Evolutionary conservation across 208 protist genomes (phyloP), one percentile per base, ranked within the genome.

Genomic region (Herpetomonas tarakana): DNA sequence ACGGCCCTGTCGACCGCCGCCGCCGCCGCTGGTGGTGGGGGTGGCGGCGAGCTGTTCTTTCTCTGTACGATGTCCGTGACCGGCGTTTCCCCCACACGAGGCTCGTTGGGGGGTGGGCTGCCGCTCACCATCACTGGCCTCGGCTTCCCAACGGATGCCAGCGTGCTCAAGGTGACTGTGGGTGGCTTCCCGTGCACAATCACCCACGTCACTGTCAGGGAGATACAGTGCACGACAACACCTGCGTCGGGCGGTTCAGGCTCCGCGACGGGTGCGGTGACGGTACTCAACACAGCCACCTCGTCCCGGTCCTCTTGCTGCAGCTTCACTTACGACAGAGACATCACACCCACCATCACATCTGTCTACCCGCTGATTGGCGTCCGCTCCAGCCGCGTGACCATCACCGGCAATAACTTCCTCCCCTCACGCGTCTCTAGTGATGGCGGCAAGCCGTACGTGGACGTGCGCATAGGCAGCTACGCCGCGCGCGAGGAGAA

Each of bases 71-170:
- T 82, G 67, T 28, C 39, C 6, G 28, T 78, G 1, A 12, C 1
- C 9, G 4, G 3, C 30, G 41, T 78, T 51, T 78, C 71, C 0
- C 61, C 50, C 30, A 24, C 39, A 14, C 7, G 18, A 1, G 76
- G 76, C 12, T 82, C 71, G 7, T 26, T 56, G 2, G 68, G 50
- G 24, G 76, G 76, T 0, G 67, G 71, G 7, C 76, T 74, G 28
- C 30, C 55, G 27, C 30, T 82, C 25, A 62, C 30, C 22, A 52
- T 82, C 19, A 41, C 14, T 2, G 76, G 76, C 12, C 31, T 38
- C 4, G 70, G 76, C 49, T 82, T 82, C 25, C 66, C 66, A 2
- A 16, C 65, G 1, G 31, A 60, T 6, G 3, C 18, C 2, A 41
- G 51, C 2, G 39, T 64, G 27, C 44, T 78, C n/a, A 22, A 2